Percentiles rank a stretch among this genome's conserved stretches.
Evolutionary conservation across 2,329 filamentous ascomycete species (phyloP).

Genomic region (Fusarium temperatum): DNA sequence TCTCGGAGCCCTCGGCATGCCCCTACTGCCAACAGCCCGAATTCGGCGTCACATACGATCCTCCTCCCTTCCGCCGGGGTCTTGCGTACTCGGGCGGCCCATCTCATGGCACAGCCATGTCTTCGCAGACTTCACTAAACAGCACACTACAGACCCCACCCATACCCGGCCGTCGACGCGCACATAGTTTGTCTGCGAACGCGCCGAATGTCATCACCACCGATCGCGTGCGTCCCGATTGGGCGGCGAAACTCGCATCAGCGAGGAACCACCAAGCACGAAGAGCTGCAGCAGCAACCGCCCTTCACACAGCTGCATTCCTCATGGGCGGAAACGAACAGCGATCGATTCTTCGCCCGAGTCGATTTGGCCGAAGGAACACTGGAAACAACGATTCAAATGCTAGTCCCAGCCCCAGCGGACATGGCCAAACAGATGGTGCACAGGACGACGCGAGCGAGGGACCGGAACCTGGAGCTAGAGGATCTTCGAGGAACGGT

Average conservation of each 20-base stretch:
- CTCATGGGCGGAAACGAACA: constrained; percentile 74
- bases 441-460: constrained; percentile 30
- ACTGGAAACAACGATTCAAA: constrained; percentile 51
- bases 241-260: constrained; percentile 87
- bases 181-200: constrained; percentile 77
- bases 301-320: constrained; percentile 93
- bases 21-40: constrained; percentile 96
- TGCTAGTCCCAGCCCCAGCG: constrained; percentile 42
- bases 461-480: constrained; percentile 36
- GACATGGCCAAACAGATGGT: constrained; percentile 36
- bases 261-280: constrained; percentile 87
- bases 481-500: constrained; percentile 31
- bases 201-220: constrained; percentile 90
- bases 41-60: constrained; percentile 94
- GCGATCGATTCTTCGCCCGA: constrained; percentile 56
- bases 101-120: constrained; percentile 74
- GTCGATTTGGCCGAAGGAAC: constrained; percentile 67
- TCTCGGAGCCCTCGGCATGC: constrained; percentile 91
- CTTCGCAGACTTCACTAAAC: constrained; percentile 82
- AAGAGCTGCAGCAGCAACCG: constrained; percentile 90
- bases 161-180: constrained; percentile 54
- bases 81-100: constrained; percentile 67
- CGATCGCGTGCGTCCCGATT: constrained; percentile 91
- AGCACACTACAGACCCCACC: constrained; percentile 59
- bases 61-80: constrained; percentile 88